phyloP scores from a whole-genome alignment of 2,329 filamentous ascomycete species.

The Corynespora cassiicola region DNA sequence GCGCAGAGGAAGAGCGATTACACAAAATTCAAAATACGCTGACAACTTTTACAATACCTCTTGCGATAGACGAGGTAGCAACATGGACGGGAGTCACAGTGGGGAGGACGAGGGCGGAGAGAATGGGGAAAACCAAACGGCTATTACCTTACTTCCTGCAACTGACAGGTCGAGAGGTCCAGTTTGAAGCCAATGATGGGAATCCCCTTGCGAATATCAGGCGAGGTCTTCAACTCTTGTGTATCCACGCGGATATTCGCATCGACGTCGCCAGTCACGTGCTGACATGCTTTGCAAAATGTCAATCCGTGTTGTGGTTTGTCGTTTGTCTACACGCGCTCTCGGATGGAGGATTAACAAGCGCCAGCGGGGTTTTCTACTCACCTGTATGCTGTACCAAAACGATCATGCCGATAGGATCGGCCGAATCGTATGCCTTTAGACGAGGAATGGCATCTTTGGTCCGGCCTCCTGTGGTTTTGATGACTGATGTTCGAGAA shows the following conservation, averaged over 20 bases:
- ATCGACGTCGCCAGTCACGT: conserved; percentile 17
- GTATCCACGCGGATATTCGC: conserved; percentile 22
- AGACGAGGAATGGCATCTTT: conserved; percentile 13
- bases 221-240: conserved; percentile 11
- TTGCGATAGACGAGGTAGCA: neutral
- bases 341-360: neutral
- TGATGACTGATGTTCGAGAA: conserved; percentile 20
- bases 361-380: no score
- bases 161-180: conserved; percentile 12
- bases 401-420: conserved; percentile 24
- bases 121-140: conserved; percentile 1
- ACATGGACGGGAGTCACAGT: neutral
- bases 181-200: conserved; percentile 27
- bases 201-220: conserved; percentile 22
- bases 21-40: neutral
- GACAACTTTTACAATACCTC: conserved; percentile 1
- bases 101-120: conserved; percentile 6
- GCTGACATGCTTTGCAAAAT: conserved; percentile 5
- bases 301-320: neutral
- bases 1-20: neutral
- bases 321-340: no score
- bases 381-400: conserved; percentile 28
- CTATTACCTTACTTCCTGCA: conserved; percentile 32
- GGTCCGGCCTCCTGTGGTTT: conserved; percentile 21
- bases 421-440: conserved; percentile 16